phyloP scores from a whole-genome alignment of 441 rosid genomes.

The Syzygium syzygioides region DNA sequence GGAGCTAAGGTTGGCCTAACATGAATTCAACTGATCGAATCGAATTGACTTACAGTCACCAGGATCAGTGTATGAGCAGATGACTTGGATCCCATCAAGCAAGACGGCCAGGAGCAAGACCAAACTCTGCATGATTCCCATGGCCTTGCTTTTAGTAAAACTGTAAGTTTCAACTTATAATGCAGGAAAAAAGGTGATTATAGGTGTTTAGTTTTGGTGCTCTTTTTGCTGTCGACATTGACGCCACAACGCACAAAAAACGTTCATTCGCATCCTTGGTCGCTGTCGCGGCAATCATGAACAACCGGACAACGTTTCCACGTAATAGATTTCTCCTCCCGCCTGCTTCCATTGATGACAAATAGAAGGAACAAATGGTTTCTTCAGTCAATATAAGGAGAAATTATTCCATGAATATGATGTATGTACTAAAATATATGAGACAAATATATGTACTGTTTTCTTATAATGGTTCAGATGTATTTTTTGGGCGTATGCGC shows the following conservation, averaged over 20 bases:
- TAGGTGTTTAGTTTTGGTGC: not conserved
- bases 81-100: constrained; percentile 17
- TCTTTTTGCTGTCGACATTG: not conserved
- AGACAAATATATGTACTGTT: no score
- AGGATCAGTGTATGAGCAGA: constrained; percentile 57
- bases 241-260: not conserved
- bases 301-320: not conserved
- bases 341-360: not conserved
- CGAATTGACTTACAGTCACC: constrained; percentile 36
- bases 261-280: not conserved
- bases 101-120: constrained; percentile 30
- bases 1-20: not conserved
- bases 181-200: not conserved
- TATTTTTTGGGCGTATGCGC: not conserved
- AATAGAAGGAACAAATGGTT: not conserved
- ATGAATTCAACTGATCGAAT: not conserved
- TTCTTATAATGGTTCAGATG: no score
- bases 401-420: not conserved
- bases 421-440: not conserved
- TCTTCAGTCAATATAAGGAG: not conserved
- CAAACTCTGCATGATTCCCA: constrained; percentile 4
- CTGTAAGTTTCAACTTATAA: not conserved
- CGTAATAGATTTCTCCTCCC: not conserved
- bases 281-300: not conserved
- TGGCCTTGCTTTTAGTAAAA: not conserved